These are phyloP conservation scores for Tolypocladium ophioglossoides DNA, from an alignment of 2,329 filamentous ascomycete genomes.

Conservation along the genomic window DNA sequence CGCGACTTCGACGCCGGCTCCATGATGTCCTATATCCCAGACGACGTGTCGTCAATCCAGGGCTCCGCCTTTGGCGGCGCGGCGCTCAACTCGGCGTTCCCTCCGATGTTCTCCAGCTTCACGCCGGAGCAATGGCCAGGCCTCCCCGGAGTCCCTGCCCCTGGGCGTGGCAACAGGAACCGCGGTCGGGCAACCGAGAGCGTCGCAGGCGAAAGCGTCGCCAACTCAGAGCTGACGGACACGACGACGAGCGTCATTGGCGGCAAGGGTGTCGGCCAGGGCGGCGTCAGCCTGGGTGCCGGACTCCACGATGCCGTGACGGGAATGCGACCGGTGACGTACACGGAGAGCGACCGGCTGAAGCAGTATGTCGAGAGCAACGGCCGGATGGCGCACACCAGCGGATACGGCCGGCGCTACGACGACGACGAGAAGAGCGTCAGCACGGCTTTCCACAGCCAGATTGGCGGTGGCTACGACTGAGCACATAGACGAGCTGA, in stretches of 20 bases:
- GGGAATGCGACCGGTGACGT: constrained; percentile 48
- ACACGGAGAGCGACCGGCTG: constrained; percentile 63
- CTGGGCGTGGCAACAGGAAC: constrained; percentile 55
- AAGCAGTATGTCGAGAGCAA: constrained; percentile 90
- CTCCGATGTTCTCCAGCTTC: constrained; percentile 92
- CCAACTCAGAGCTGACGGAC: constrained; percentile 83
- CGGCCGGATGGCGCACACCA: constrained; percentile 55
- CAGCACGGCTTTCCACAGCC: constrained; percentile 92
- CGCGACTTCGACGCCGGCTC: constrained; percentile 69
- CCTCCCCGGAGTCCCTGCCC: constrained; percentile 51
- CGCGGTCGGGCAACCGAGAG: constrained; percentile 63
- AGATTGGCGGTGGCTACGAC: constrained; percentile 60
- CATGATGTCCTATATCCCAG: constrained; percentile 88
- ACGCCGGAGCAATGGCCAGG: constrained; percentile 80
- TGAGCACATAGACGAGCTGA: constrained; percentile 23
- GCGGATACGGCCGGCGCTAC: constrained; percentile 58
- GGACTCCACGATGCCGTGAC: constrained; percentile 68
- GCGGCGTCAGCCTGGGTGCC: constrained; percentile 75
- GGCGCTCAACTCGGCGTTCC: constrained; percentile 64
- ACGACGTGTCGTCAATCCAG: constrained; percentile 94
- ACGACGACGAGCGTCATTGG: constrained; percentile 68
- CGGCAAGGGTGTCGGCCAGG: constrained; percentile 66
- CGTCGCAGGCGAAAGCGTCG: constrained; percentile 83
- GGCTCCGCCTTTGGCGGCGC: constrained; percentile 82
- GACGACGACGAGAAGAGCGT: constrained; percentile 96